Percentiles rank a stretch among this genome's conserved stretches.
phyloP scores from a whole-genome alignment of 2,329 filamentous ascomycete genomes.

The Remersonia thermophila region DNA sequence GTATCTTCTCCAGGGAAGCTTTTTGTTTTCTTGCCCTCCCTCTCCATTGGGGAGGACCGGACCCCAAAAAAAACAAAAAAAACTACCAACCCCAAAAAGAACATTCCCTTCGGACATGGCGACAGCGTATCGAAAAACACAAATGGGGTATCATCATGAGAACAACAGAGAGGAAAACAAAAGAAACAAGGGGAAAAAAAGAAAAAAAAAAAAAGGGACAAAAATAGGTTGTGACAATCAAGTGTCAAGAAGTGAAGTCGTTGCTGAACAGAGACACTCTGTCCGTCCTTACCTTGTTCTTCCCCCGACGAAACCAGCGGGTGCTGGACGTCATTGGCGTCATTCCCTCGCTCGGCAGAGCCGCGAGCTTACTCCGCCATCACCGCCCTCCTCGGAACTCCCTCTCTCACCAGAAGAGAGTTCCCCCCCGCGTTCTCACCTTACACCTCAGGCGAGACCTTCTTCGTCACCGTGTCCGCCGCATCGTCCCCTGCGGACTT shows the following conservation, averaged over 20 bases:
- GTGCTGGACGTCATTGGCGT: neutral
- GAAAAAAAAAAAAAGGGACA: slow-evolving; percentile 5
- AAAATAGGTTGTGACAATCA: slow-evolving; percentile 7
- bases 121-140: slow-evolving; percentile 41
- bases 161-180: slow-evolving; percentile 13
- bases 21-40: neutral
- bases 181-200: slow-evolving; percentile 10
- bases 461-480: too few relatives aligned
- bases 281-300: slow-evolving; percentile 17
- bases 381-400: neutral
- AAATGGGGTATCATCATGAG: slow-evolving; percentile 40
- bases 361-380: slow-evolving; percentile 5
- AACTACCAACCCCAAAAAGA: slow-evolving; percentile 1
- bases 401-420: too few relatives aligned
- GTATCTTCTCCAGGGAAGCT: slow-evolving; percentile 4
- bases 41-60: neutral
- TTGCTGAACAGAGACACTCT: slow-evolving; percentile 27
- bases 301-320: slow-evolving; percentile 3
- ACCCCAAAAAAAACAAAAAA: slow-evolving; percentile 4
- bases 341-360: slow-evolving; percentile 8
- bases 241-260: slow-evolving; percentile 13
- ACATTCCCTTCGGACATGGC: slow-evolving; percentile 11
- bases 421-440: too few relatives aligned
- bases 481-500: too few relatives aligned
- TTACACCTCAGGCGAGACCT: too few relatives aligned